These are phyloP conservation scores for Picea sitchensis DNA, from an alignment of 75 land plant species.

Conservation along the genomic window DNA sequence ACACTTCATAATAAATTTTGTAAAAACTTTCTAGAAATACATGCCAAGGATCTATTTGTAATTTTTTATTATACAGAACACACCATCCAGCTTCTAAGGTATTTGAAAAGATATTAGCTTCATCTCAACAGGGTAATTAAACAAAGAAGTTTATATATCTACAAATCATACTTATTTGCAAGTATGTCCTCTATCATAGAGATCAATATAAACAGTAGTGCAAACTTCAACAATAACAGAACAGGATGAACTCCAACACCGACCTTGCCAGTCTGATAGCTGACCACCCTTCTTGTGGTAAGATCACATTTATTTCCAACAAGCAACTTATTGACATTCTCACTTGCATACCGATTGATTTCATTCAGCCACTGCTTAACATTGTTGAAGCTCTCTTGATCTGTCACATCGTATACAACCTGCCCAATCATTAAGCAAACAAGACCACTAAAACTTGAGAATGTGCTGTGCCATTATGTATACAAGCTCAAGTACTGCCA, in stretches of 20 bases:
- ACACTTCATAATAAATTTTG: no score
- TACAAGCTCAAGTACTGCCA: not conserved
- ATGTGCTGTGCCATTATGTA: not conserved
- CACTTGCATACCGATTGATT: constrained; percentile 59
- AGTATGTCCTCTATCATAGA: not conserved
- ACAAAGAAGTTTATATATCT: not conserved
- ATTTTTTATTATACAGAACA: no score
- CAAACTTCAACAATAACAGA: not conserved
- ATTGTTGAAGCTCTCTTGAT: constrained; percentile 8
- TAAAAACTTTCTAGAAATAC: no score
- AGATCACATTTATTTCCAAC: not conserved
- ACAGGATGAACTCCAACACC: not conserved
- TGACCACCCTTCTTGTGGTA: constrained; percentile 58
- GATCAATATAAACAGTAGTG: no score
- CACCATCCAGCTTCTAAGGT: not conserved
- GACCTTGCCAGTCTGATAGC: constrained; percentile 72
- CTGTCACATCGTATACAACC: constrained; percentile 56
- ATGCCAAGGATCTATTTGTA: no score
- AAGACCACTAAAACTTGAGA: not conserved
- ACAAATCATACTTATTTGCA: not conserved
- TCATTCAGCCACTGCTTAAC: no score
- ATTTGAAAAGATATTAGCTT: not conserved
- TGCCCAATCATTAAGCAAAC: constrained; percentile 28
- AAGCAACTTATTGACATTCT: constrained; percentile 37
- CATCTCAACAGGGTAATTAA: not conserved